Conservation (phyloP, 768 basidiomycete species). For the Panellus pusillus region DNA sequence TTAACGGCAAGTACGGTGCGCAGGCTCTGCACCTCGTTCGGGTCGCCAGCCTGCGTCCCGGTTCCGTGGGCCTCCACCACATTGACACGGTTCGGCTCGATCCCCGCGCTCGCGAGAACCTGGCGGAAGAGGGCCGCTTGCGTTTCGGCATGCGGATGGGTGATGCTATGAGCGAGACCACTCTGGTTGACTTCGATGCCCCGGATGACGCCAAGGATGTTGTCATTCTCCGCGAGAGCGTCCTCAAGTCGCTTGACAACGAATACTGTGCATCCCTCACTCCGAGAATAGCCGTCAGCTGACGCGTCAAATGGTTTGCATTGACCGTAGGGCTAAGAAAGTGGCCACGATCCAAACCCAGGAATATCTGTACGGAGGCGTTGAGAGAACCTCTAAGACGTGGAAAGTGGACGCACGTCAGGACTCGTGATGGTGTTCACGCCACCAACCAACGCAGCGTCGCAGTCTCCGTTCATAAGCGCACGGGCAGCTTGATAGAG, state of each 20-base stretch:
- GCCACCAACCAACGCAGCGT: conserved; percentile 71
- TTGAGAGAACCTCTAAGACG: neutral
- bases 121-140: conserved; percentile 55
- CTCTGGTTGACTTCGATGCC: conserved; percentile 75
- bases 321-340: conserved; percentile 68
- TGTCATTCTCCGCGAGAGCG: conserved; percentile 66
- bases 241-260: conserved; percentile 70
- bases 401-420: conserved; percentile 47
- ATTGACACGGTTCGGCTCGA: conserved; percentile 48
- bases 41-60: conserved; percentile 71
- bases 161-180: conserved; percentile 65
- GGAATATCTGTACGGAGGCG: conserved; percentile 51
- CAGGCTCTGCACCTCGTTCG: conserved; percentile 63
- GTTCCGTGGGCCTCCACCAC: conserved; percentile 78
- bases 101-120: conserved; percentile 44
- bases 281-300: conserved; percentile 72
- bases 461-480: conserved; percentile 61
- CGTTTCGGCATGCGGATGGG: conserved; percentile 66
- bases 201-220: conserved; percentile 66
- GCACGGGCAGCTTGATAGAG: conserved; percentile 71
- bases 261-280: conserved; percentile 71
- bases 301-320: conserved; percentile 71
- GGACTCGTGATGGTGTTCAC: conserved; percentile 72
- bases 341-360: conserved; percentile 67
- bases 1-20: conserved; percentile 49